Evolutionary conservation across 2,329 filamentous ascomycete genomes (phyloP), one percentile per base, ranked within the genome.

Genomic region (Arthroderma sp.): DNA sequence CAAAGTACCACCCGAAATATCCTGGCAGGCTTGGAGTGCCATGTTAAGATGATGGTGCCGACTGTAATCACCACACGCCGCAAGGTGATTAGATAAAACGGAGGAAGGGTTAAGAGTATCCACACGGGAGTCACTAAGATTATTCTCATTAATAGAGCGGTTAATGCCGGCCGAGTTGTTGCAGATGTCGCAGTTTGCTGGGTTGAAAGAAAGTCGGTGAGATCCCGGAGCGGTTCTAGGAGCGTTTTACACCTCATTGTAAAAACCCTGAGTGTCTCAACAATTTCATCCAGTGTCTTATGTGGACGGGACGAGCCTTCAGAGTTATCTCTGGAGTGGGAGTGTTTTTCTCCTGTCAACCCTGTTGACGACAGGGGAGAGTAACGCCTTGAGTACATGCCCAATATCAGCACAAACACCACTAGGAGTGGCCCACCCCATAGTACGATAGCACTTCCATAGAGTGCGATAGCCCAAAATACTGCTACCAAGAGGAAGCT

Each of bases 241-340:
- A 98, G 70, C 43, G 94, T 82, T 61, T 95, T 94, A 64, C 91
- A 95, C 40, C 91, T 77, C 4, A 82, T 83, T 0, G 89, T 96
- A 54, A 98, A 85, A 52, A 87, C 80, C 61, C 87, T 86, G 38
- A 98, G 68, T 0, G 85, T 94, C 55, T 96, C 88, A 46, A 98
- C 84, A 49, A 98, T 98, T 66, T 98, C 91, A 61, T 98, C 91
- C 43, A 98, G 66, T 42, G 87, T 95, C 69, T 95, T 95, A 57
- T 94, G 85, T 55, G 91, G 85, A 48, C 82, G 80, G 36, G 80
- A 81, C 49, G 74, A 79, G 5, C 74, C 77, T 55, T 86, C 84
- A 6, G 71, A 68, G 2, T 63, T 62, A 11, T 66, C 64, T 31
- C 68, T 68, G 48, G 69, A 74, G 45, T 75, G 69, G 30, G 63